Evolutionary conservation across 2,329 filamentous ascomycete species (phyloP).

Genomic region (Xylaria sp.): DNA sequence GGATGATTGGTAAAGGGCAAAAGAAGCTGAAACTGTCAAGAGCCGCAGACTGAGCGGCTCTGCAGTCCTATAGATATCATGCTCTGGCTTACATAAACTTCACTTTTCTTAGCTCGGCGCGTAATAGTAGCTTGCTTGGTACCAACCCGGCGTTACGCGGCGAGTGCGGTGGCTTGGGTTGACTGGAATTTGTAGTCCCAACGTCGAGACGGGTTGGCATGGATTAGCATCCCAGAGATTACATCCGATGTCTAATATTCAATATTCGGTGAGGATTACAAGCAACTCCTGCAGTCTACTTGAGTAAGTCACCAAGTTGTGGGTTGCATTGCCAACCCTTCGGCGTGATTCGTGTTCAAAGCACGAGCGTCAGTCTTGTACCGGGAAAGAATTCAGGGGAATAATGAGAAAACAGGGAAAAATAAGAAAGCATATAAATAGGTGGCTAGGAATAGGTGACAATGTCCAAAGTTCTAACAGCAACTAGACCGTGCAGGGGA

Average conservation of each 20-base stretch:
- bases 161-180: not conserved
- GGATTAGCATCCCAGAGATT: not conserved
- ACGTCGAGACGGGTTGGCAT: constrained; percentile 3
- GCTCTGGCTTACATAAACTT: constrained; percentile 5
- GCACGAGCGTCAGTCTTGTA: not conserved
- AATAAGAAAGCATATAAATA: not conserved
- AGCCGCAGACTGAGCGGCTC: constrained; percentile 1
- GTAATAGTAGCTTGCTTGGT: constrained; percentile 7
- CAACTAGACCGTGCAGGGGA: no score
- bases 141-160: constrained; percentile 26
- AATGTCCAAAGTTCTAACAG: no score
- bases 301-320: not conserved
- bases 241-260: not conserved
- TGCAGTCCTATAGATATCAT: not conserved
- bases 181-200: constrained; percentile 15
- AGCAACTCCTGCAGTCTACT: not conserved
- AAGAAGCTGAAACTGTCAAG: constrained; percentile 21
- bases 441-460: no score
- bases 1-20: constrained; percentile 11
- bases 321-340: constrained; percentile 15
- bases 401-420: not conserved
- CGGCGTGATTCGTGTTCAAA: constrained; percentile 7
- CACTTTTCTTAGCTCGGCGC: constrained; percentile 20
- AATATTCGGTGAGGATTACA: not conserved
- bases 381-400: not conserved